These are phyloP conservation scores for Chlamydomonas sp. DNA, from an alignment of 139 green algal genomes.

Conservation along the genomic window DNA sequence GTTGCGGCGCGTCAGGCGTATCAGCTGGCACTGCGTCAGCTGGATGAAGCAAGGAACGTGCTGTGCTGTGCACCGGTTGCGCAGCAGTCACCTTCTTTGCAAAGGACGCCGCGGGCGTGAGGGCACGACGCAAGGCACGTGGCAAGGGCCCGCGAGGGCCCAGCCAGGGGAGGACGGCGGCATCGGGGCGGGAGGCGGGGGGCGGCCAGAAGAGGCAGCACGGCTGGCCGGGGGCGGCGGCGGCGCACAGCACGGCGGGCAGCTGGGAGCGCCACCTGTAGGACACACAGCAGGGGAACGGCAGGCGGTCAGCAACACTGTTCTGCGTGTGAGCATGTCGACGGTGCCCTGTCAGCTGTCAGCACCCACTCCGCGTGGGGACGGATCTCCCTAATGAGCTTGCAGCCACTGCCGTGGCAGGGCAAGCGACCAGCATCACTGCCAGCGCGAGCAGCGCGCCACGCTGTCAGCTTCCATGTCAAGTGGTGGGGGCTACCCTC, in stretches of 20 bases:
- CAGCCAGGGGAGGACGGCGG: not conserved
- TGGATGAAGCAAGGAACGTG: not conserved
- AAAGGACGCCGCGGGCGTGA: not conserved
- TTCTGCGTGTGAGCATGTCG: not conserved
- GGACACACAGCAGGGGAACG: not conserved
- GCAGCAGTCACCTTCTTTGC: not conserved
- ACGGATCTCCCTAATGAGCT: too few species aligned
- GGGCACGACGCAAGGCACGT: not conserved
- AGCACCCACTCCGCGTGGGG: too few species aligned
- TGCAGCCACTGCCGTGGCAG: too few species aligned
- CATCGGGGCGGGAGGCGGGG: not conserved
- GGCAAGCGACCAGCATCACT: too few species aligned
- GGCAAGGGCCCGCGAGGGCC: not conserved
- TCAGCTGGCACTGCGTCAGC: not conserved
- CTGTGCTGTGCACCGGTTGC: not conserved
- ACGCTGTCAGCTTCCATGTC: too few species aligned
- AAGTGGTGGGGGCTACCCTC: too few species aligned
- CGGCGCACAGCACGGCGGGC: not conserved
- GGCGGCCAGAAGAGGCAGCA: constrained; percentile 46
- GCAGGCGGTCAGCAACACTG: not conserved
- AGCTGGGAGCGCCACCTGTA: constrained; percentile 35
- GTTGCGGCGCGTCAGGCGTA: not conserved
- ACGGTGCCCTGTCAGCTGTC: too few species aligned
- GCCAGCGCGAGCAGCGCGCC: too few species aligned
- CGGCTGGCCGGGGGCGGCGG: constrained; percentile 27